These are phyloP conservation scores for Sporothrix brunneoviolacea DNA, from an alignment of 2,329 filamentous ascomycete genomes.

Conservation along the genomic window DNA sequence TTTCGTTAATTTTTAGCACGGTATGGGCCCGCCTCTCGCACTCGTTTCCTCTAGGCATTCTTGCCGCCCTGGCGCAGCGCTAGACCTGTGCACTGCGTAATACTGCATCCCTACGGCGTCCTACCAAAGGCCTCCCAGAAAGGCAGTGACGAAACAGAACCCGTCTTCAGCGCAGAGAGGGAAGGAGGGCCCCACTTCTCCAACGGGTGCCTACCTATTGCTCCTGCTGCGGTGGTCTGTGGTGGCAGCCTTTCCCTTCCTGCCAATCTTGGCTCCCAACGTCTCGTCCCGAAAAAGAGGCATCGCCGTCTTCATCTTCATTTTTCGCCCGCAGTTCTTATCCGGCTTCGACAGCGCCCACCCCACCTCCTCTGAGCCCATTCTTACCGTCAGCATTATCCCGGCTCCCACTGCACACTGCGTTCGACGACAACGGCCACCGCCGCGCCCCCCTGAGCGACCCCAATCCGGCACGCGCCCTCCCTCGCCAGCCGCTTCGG, in stretches of 20 bases:
- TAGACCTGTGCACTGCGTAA: constrained; percentile 4
- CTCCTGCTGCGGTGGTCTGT: too few relatives aligned
- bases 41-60: background rate
- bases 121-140: background rate
- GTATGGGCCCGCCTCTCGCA: background rate
- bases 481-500: background rate
- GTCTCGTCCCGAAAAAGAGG: background rate
- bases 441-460: background rate
- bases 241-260: constrained; percentile 1
- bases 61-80: too few relatives aligned
- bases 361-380: background rate
- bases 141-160: constrained; percentile 8
- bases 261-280: constrained; percentile 6
- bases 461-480: constrained; percentile 1
- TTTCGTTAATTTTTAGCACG: too few relatives aligned
- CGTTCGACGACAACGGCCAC: background rate
- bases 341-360: background rate
- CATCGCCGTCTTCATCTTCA: background rate
- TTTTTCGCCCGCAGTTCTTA: too few relatives aligned
- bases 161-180: background rate
- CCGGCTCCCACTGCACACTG: too few relatives aligned
- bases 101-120: background rate
- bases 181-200: constrained; percentile 7
- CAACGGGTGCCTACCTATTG: background rate
- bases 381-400: constrained; percentile 6